Evolutionary conservation across 371 early-diverging fungal genomes (phyloP).

Genomic region (Mortierella sp.): DNA sequence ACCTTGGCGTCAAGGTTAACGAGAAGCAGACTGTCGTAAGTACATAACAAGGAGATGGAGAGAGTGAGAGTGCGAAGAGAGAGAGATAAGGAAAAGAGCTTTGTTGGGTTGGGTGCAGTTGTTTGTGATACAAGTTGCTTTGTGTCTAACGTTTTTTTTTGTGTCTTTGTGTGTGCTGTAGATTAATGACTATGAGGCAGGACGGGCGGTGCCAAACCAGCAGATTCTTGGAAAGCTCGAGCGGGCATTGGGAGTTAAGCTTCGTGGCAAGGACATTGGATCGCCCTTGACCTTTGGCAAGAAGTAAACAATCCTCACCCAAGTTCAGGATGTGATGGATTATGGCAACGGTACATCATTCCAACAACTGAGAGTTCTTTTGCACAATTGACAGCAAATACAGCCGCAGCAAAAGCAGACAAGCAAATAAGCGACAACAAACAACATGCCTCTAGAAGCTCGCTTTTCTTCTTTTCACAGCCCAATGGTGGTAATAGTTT

Average conservation of each 20-base stretch:
- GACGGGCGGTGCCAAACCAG: constrained; percentile 90
- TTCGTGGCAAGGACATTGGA: constrained; percentile 89
- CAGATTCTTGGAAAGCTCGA: constrained; percentile 92
- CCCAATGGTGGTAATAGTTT: too few species aligned
- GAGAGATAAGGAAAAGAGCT: neutral
- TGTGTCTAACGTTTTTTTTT: neutral
- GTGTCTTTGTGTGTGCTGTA: constrained; percentile 30
- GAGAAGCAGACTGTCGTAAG: constrained; percentile 83
- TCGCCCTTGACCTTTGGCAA: constrained; percentile 74
- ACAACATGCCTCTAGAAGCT: too few species aligned
- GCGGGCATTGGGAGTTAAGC: constrained; percentile 88
- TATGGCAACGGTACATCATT: neutral
- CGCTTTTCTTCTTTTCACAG: too few species aligned
- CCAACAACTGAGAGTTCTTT: neutral
- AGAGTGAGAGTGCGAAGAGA: too few species aligned
- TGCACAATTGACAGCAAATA: too few species aligned
- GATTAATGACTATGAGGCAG: constrained; percentile 90
- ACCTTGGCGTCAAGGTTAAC: constrained; percentile 83
- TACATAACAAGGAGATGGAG: too few species aligned
- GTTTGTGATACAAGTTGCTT: neutral
- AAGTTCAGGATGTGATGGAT: neutral
- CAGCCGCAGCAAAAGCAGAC: too few species aligned
- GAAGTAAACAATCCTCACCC: constrained; percentile 47
- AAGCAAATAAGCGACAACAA: too few species aligned
- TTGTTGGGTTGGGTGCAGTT: neutral